Evolutionary conservation across 1,139 yeast genomes (phyloP).

Genomic region (Trichomonascaceae sp.): DNA sequence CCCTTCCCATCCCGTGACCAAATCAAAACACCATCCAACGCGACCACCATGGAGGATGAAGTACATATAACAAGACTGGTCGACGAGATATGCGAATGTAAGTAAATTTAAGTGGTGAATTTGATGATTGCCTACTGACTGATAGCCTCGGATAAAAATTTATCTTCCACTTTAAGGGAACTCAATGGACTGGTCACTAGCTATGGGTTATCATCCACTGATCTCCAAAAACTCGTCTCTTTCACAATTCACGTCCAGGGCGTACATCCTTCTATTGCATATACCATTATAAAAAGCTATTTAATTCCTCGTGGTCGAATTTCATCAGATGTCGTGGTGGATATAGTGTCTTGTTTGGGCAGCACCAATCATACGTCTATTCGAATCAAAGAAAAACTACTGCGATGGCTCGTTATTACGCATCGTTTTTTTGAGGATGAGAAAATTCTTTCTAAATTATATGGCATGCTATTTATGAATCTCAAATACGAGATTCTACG

Average conservation of each 20-base stretch:
- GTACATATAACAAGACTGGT: background rate
- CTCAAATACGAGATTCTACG: constrained; percentile 43
- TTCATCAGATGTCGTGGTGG: constrained; percentile 24
- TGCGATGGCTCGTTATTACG: constrained; percentile 39
- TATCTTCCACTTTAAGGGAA: constrained; percentile 3
- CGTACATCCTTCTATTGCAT: constrained; percentile 9
- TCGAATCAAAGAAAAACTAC: constrained; percentile 30
- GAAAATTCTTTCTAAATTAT: constrained; percentile 25
- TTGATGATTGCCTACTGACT: background rate
- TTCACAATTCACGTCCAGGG: constrained; percentile 11
- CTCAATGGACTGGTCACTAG: constrained; percentile 7
- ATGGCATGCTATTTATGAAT: constrained; percentile 38
- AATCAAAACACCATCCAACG: background rate
- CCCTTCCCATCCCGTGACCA: background rate
- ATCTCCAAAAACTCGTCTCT: constrained; percentile 11
- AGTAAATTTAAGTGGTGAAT: background rate
- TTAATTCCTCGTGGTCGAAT: constrained; percentile 33
- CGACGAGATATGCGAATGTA: background rate
- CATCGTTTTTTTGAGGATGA: constrained; percentile 29
- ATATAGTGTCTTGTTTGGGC: constrained; percentile 32
- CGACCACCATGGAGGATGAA: background rate
- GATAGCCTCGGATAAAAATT: background rate
- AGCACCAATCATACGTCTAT: constrained; percentile 19
- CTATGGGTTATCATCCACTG: constrained; percentile 10
- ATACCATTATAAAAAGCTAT: constrained; percentile 24